Evolutionary conservation across 2,329 filamentous ascomycete species (phyloP).

Genomic region (Plenodomus biglobosus): DNA sequence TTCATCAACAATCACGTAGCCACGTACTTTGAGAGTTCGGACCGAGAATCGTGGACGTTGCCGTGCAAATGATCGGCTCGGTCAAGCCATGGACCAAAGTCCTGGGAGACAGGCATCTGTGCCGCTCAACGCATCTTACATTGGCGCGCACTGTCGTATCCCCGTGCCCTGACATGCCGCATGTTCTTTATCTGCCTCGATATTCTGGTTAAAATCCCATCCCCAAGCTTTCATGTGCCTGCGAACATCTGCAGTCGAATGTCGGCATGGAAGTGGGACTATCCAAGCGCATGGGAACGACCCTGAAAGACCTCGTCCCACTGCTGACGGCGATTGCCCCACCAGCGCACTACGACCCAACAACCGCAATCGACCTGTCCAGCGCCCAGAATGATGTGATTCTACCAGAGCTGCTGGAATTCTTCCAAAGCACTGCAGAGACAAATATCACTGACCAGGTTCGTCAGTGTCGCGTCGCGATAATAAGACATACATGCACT

Average conservation of each 20-base stretch:
- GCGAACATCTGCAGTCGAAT: background rate
- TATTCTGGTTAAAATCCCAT: background rate
- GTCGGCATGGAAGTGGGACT: conserved; percentile 30
- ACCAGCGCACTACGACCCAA: conserved; percentile 12
- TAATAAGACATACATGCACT: background rate
- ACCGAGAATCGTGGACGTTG: background rate
- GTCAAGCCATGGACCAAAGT: background rate
- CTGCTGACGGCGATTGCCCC: conserved; percentile 9
- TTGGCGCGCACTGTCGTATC: conserved; percentile 1
- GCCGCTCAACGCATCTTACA: conserved; percentile 2
- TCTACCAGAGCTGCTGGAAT: conserved; percentile 28
- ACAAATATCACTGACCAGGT: conserved; percentile 24
- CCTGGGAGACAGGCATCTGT: conserved; percentile 1
- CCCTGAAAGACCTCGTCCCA: conserved; percentile 19
- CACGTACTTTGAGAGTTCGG: no score
- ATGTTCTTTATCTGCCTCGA: background rate
- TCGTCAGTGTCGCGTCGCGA: background rate
- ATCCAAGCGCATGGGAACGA: conserved; percentile 23
- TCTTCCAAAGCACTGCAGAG: conserved; percentile 33
- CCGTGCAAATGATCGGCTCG: conserved; percentile 5
- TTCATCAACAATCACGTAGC: no score
- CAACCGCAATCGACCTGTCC: conserved; percentile 26
- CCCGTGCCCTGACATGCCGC: background rate
- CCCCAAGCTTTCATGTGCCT: conserved; percentile 2
- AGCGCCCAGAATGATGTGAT: conserved; percentile 32